Evolutionary conservation across 2,329 filamentous ascomycete species (phyloP), one percentile per base, ranked within the genome.

Genomic region (Aspergillus calidoustus): DNA sequence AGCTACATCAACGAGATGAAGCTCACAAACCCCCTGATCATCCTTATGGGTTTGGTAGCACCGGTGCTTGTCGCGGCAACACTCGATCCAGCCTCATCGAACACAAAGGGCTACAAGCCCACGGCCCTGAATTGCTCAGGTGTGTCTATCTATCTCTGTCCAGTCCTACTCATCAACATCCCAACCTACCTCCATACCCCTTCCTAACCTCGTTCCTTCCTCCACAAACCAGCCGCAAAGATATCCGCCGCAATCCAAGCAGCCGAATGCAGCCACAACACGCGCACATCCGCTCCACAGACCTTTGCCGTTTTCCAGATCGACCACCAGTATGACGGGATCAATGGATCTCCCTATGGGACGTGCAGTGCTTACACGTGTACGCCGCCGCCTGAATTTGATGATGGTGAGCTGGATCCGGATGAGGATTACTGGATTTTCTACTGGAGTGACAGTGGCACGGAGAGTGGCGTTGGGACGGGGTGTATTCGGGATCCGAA

Each of bases 341-440:
- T 67, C 62, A 58, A 82, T 61, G 82, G 82, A 25, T 77, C 75
- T 3, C 81, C 81, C 2, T 83, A 83, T 66, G 82, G 81, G 1
- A 83, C 80, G 4, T 84, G 79, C 69, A 70, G 64, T 28, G 78
- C 78, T 1, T 81, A 80, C 66, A 80, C 76, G 1, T 81, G 77
- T 66, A 65, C 71, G 8, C 65, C 71, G 8, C 65, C 74, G 5
- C 77, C 79, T 0, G 72, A 71, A 0, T 67, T 59, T 9, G 63
- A 67, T 3, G 68, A 73, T 9, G 63, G 66, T 3, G 68, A 73
- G 7, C 64, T 80, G 66, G 67, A 72, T n/a, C 59, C 60, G 47
- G 66, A 74, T 19, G 67, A 66, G 0, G 77, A 79, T 62, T 79
- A 69, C 66, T 81, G 79, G 79, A 77, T 77, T 1, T 81, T 81